A percentile compares a stretch with the other conserved stretches of the same genome.
These are phyloP conservation scores for Paecilomyces niveus DNA, from an alignment of 2,329 filamentous ascomycete genomes.

Conservation along the genomic window DNA sequence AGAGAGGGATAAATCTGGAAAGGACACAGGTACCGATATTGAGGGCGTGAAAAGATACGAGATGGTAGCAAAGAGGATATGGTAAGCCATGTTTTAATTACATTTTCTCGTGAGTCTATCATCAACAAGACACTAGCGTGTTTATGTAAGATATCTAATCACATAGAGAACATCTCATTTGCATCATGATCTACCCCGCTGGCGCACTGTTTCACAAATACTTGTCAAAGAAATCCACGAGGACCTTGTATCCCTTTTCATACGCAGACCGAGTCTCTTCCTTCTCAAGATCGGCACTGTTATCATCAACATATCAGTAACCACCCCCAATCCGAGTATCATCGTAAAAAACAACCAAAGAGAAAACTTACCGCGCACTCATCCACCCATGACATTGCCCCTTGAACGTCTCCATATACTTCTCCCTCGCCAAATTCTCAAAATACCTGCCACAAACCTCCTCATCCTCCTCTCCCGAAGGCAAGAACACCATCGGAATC, in stretches of 20 bases:
- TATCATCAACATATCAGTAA: not conserved
- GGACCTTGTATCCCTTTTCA: not conserved
- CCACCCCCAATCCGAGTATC: too few relatives aligned
- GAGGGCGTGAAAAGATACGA: conserved; percentile 72
- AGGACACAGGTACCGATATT: conserved; percentile 53
- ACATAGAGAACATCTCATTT: not conserved
- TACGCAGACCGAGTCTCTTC: not conserved
- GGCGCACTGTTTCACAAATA: not conserved
- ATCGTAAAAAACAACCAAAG: too few relatives aligned
- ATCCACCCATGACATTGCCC: too few relatives aligned
- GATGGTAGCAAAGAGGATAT: conserved; percentile 95
- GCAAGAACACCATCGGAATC: too few relatives aligned
- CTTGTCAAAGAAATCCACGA: not conserved
- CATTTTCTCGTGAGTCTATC: not conserved
- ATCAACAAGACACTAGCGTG: not conserved
- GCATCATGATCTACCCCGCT: too few relatives aligned
- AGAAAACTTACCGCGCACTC: too few relatives aligned
- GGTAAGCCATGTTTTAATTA: conserved; percentile 46
- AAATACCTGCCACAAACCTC: too few relatives aligned
- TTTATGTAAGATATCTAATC: not conserved
- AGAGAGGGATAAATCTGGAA: conserved; percentile 51
- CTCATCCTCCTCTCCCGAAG: too few relatives aligned
- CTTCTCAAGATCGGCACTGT: not conserved
- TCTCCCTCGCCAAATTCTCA: too few relatives aligned
- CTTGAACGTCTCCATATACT: too few relatives aligned